Conservation (phyloP, 768 basidiomycete genomes). For the Auriscalpium vulgare region DNA sequence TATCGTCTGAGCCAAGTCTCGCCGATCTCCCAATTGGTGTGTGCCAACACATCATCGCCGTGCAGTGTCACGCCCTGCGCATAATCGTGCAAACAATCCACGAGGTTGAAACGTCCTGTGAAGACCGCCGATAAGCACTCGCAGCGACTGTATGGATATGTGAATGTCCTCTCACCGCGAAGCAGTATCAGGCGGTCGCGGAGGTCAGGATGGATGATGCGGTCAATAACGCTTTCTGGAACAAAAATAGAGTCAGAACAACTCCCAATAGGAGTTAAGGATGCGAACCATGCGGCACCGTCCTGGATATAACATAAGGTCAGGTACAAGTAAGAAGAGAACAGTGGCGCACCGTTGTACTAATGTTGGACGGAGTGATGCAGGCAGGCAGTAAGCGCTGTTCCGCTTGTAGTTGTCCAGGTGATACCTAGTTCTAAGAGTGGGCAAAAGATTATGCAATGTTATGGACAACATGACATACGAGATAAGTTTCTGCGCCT, state of each 20-base stretch:
- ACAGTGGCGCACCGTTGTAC: conserved; percentile 58
- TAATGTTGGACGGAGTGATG: conserved; percentile 80
- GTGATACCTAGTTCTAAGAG: conserved; percentile 56
- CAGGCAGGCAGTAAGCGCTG: conserved; percentile 78
- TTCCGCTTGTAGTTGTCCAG: conserved; percentile 86
- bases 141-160: conserved; percentile 3
- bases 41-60: conserved; percentile 86
- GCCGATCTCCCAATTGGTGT: conserved; percentile 83
- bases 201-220: conserved; percentile 81
- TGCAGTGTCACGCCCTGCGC: conserved; percentile 65
- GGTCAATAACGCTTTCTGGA: conserved; percentile 85
- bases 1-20: conserved; percentile 81
- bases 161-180: conserved; percentile 45
- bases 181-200: conserved; percentile 87
- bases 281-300: conserved; percentile 71
- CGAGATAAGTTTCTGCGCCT: conserved; percentile 80
- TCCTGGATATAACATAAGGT: conserved; percentile 28
- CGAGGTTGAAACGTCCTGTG: conserved; percentile 68
- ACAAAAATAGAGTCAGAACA: neutral
- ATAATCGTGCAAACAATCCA: conserved; percentile 74
- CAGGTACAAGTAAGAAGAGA: neutral
- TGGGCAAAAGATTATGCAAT: neutral
- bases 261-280: neutral
- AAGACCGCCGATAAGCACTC: conserved; percentile 1
- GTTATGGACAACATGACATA: conserved; percentile 24